These are phyloP conservation scores for Nemania bipapillata DNA, from an alignment of 2,329 filamentous ascomycete species.

Conservation along the genomic window DNA sequence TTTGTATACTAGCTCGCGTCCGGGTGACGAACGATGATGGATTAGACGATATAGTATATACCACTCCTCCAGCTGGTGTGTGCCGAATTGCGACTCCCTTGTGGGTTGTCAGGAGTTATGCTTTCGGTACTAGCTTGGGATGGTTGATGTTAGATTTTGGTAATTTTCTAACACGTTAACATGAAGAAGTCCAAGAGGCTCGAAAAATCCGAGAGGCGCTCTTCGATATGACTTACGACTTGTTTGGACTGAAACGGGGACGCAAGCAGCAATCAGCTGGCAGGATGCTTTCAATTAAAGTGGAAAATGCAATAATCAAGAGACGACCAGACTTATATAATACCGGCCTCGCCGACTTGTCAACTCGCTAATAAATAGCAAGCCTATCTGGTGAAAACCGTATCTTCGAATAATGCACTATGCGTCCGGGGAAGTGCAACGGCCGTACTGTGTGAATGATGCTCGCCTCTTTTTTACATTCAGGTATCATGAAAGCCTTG, in stretches of 20 bases:
- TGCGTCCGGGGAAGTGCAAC: conserved; percentile 12
- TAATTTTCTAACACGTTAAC: conserved; percentile 36
- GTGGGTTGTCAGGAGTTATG: conserved; percentile 23
- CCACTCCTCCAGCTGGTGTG: conserved; percentile 29
- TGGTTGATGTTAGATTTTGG: conserved; percentile 39
- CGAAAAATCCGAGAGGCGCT: conserved; percentile 29
- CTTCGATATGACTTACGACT: conserved; percentile 35
- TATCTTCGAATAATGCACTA: conserved; percentile 5
- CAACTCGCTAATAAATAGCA: conserved; percentile 19
- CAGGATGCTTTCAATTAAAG: conserved; percentile 24
- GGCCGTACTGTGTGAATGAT: too few relatives aligned
- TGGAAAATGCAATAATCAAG: conserved; percentile 33
- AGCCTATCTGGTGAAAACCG: not conserved
- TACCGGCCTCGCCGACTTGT: conserved; percentile 24
- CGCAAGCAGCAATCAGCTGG: conserved; percentile 13
- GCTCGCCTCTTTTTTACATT: not conserved
- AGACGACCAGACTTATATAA: conserved; percentile 21
- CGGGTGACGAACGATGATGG: conserved; percentile 33
- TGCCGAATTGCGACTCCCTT: conserved; percentile 33
- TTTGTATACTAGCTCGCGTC: conserved; percentile 42
- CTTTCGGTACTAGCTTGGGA: conserved; percentile 37
- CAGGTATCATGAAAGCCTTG: not conserved
- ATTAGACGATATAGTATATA: conserved; percentile 39
- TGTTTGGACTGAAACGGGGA: conserved; percentile 33
- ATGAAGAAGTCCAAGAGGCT: conserved; percentile 33